Base-by-base conservation (phyloP, 108 stramenopile species). In the Pseudonitzschia multiseries region DNA sequence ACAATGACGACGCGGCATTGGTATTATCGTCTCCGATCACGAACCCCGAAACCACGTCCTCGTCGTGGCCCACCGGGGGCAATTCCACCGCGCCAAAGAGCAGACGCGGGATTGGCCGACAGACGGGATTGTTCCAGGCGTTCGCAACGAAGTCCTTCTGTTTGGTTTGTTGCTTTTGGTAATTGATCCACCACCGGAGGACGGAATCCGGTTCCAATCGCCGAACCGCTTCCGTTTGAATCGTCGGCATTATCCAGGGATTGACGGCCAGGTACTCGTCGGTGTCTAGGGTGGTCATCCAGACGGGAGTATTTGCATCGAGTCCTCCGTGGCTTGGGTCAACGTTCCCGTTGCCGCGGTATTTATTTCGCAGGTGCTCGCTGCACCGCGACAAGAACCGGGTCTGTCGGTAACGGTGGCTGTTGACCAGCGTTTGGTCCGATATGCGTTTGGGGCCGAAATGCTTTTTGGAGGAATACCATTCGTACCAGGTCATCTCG, bases 351-450 rank as follows among this genome's bases (percentile, higher is more conserved):
- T 14, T 27, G 15, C 0, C 29, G 8, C 33, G 0, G 33, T 65
- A 42, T 41, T 40, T 21, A 5, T 32, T 10, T 17, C 33, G 28
- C n/a, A 67, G 36, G 14, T 67, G 44, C 0, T 50, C 27, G 44
- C 27, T 48, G 36, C 66, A 67, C 21, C 36, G 13, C 0, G 66
- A 44, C 44, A 67, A 67, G 24, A 67, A 67, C 4, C 46, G 31
- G 9, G 46, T 44, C 36, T 67, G 66, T 22, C 66, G 64, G 44
- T 28, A 67, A 14, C 66, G 66, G 36, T 67, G 66, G 44, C 22
- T 44, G 42, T 67, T 67, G 17, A 67, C 74, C 4, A 36, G 41
- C 13, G 54, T 26, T 12, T 67, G 48, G 27, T 78, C 77, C 13
- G 17, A 57, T 14, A 41, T 54, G 56, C 52, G 17, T 44, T 9